Percentiles rank a stretch among this genome's conserved stretches.
Evolutionary conservation across 306 rosid genomes (phyloP).

Genomic region (Corylus heterophylla): DNA sequence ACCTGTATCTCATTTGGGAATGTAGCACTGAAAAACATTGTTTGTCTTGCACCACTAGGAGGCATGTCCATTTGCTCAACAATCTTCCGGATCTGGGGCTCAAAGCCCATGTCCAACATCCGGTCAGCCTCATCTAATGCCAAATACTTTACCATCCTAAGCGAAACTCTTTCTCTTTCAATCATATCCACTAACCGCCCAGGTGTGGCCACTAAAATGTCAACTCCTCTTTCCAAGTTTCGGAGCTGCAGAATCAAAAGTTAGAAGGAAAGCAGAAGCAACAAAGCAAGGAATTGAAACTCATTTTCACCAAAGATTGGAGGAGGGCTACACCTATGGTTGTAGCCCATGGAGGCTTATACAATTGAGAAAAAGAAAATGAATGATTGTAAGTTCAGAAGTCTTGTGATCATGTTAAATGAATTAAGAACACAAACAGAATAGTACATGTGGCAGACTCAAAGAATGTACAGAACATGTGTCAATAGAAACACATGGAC

Average conservation of each 20-base stretch:
- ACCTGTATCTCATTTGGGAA: conserved; percentile 91
- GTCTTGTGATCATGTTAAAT: neutral
- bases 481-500: neutral
- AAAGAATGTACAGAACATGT: neutral
- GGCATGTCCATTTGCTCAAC: conserved; percentile 89
- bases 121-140: conserved; percentile 79
- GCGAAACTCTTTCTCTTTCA: conserved; percentile 78
- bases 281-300: neutral
- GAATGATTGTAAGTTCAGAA: neutral
- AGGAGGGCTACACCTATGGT: neutral
- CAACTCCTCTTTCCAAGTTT: conserved; percentile 88
- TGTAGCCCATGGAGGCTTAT: neutral
- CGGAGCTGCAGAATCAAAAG: conserved; percentile 46
- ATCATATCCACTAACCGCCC: conserved; percentile 90
- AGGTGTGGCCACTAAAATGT: conserved; percentile 92
- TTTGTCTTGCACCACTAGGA: conserved; percentile 72
- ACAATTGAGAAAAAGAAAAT: neutral
- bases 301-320: neutral
- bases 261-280: neutral
- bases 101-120: conserved; percentile 85
- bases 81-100: conserved; percentile 77
- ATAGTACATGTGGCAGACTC: neutral
- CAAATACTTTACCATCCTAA: conserved; percentile 64
- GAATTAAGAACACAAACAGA: neutral
- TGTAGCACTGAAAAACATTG: conserved; percentile 88